Percentiles rank a stretch among this genome's conserved stretches.
These are phyloP conservation scores for Colletotrichum sansevieriae DNA, from an alignment of 2,329 filamentous ascomycete genomes.

Conservation along the genomic window DNA sequence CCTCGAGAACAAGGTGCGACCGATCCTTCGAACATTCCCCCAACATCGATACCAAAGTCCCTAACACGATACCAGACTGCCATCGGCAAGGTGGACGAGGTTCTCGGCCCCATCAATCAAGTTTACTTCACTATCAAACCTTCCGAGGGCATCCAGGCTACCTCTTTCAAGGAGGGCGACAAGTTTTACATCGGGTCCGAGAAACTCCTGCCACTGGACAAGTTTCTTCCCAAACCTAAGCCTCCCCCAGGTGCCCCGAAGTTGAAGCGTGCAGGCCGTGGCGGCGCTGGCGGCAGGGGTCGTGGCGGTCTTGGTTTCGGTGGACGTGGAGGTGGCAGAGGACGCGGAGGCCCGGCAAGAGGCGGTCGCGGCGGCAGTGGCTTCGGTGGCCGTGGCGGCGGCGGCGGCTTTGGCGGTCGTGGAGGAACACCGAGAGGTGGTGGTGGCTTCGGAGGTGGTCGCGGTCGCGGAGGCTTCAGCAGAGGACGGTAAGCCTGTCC, in stretches of 20 bases:
- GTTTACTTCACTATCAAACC: conserved; percentile 99
- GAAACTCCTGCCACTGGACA: conserved; percentile 94
- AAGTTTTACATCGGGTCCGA: conserved; percentile 97
- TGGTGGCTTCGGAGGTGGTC: conserved; percentile 34
- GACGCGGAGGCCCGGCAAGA: conserved; percentile 43
- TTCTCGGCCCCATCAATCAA: conserved; percentile 96
- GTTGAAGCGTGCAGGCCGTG: conserved; percentile 69
- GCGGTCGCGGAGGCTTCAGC: conserved; percentile 42
- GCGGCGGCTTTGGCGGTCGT: conserved; percentile 45
- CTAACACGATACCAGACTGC: conserved; percentile 67
- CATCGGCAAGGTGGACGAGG: conserved; percentile 97
- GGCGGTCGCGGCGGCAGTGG: conserved; percentile 49
- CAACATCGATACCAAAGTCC: not conserved
- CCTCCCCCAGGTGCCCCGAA: conserved; percentile 72
- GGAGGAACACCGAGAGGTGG: conserved; percentile 44
- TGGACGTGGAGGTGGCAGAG: conserved; percentile 46
- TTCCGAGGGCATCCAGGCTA: conserved; percentile 93
- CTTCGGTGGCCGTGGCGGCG: conserved; percentile 42
- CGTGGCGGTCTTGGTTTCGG: conserved; percentile 56
- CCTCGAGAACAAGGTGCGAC: conserved; percentile 91
- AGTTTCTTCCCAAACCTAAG: conserved; percentile 97
- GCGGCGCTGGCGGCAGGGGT: conserved; percentile 55
- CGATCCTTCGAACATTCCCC: not conserved
- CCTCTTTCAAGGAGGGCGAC: conserved; percentile 95
- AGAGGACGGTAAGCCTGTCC: conserved; percentile 35